Conservation (phyloP, 495 filamentous ascomycete species). For the Aspergillus kassunensis region DNA sequence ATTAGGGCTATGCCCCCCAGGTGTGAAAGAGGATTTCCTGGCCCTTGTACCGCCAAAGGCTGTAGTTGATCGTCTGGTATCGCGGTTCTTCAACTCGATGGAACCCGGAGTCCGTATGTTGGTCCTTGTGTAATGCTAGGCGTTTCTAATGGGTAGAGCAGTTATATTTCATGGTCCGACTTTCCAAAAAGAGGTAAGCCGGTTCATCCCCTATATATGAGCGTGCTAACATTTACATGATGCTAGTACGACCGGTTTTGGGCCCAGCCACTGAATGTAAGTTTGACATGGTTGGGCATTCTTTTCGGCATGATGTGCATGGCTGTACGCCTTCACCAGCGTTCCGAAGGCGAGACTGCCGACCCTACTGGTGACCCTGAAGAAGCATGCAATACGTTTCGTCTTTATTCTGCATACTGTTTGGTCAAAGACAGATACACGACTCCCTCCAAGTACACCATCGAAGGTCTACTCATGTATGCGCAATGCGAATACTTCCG, state of each 20-base stretch:
- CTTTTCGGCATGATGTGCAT: constrained; percentile 8
- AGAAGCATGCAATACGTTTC: not conserved
- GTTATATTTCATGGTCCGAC: constrained; percentile 43
- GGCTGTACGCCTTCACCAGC: not conserved
- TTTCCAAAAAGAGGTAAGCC: constrained; percentile 32
- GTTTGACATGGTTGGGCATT: constrained; percentile 4
- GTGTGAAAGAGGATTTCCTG: not conserved
- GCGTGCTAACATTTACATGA: no score
- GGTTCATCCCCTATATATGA: not conserved
- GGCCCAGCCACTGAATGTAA: not conserved
- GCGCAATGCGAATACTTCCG: constrained; percentile 6
- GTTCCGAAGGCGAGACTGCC: not conserved
- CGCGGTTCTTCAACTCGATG: constrained; percentile 7
- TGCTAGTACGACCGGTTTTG: constrained; percentile 2
- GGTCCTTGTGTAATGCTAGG: no score
- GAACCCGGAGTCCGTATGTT: constrained; percentile 7
- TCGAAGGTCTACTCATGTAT: constrained; percentile 4
- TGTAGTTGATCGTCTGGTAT: not conserved
- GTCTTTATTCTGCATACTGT: constrained; percentile 1
- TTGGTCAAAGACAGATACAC: constrained; percentile 3
- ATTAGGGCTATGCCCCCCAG: not conserved
- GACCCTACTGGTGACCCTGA: not conserved
- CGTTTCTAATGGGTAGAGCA: constrained; percentile 11
- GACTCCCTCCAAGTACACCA: constrained; percentile 3
- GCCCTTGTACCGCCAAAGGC: not conserved